These are phyloP conservation scores for Domatiomyces globalis DNA, from an alignment of 2,329 filamentous ascomycete species.

Conservation along the genomic window DNA sequence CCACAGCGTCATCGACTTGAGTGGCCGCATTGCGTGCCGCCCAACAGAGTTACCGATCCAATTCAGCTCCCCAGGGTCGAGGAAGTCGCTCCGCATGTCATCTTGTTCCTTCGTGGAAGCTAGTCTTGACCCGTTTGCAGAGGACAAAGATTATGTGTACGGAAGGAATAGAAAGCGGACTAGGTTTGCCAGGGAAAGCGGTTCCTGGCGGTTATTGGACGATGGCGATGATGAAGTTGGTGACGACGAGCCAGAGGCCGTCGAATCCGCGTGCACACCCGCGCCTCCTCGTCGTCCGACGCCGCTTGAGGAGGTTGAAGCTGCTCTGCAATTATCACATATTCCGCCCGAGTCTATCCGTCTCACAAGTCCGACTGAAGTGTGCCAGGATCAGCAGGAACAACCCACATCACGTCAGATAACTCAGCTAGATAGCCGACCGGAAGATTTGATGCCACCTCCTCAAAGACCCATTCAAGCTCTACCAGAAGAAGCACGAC, in stretches of 20 bases:
- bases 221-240: constrained; percentile 15
- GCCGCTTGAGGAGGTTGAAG: neutral
- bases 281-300: too few species aligned
- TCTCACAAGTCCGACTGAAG: neutral
- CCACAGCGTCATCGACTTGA: neutral
- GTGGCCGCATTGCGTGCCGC: neutral
- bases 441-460: neutral
- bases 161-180: constrained; percentile 55
- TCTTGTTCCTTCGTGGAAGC: constrained; percentile 9
- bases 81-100: constrained; percentile 4
- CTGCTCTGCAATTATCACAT: neutral
- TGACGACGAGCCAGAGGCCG: neutral
- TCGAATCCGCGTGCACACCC: neutral
- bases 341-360: neutral
- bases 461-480: neutral
- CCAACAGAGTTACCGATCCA: constrained; percentile 1
- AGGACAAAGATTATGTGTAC: constrained; percentile 49
- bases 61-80: constrained; percentile 8
- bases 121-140: constrained; percentile 37
- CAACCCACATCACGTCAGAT: neutral
- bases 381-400: neutral
- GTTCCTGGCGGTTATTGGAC: constrained; percentile 60
- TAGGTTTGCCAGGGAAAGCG: constrained; percentile 51
- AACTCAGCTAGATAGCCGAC: neutral
- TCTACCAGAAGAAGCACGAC: neutral